phyloP scores from a whole-genome alignment of 202 grass and related monocot species.

The Panicum virgatum region DNA sequence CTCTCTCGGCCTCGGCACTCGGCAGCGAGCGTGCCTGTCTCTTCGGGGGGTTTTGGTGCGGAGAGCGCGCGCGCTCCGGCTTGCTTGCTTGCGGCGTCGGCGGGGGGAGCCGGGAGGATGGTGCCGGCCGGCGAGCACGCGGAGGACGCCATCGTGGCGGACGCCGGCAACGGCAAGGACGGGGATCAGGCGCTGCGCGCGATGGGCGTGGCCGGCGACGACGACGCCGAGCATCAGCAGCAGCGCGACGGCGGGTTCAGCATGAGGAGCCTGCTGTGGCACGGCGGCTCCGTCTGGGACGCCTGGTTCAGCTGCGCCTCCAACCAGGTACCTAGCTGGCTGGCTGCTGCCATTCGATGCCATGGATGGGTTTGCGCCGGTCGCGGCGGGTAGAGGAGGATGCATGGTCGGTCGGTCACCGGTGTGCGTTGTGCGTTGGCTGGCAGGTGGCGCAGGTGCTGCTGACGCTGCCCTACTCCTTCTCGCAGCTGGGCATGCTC shows the following conservation, averaged over 20 bases:
- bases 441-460: constrained; percentile 94
- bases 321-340: constrained; percentile 80
- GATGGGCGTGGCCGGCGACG: constrained; percentile 39
- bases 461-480: constrained; percentile 95
- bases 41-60: background rate
- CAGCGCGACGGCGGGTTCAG: constrained; percentile 32
- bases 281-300: constrained; percentile 96
- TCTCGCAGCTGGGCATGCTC: constrained; percentile 92
- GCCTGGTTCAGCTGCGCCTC: constrained; percentile 99
- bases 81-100: too few relatives aligned
- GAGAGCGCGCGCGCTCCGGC: background rate
- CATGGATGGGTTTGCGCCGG: too few relatives aligned
- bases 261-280: constrained; percentile 80
- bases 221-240: background rate
- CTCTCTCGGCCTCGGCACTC: background rate
- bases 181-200: constrained; percentile 32
- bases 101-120: too few relatives aligned
- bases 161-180: constrained; percentile 44
- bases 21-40: background rate
- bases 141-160: constrained; percentile 74
- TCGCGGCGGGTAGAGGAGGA: too few relatives aligned
- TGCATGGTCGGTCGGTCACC: too few relatives aligned
- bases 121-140: constrained; percentile 60
- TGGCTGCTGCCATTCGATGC: too few relatives aligned
- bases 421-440: background rate